Base-by-base conservation (phyloP, 2,329 filamentous ascomycete species). In the Aureobasidium sp. region DNA sequence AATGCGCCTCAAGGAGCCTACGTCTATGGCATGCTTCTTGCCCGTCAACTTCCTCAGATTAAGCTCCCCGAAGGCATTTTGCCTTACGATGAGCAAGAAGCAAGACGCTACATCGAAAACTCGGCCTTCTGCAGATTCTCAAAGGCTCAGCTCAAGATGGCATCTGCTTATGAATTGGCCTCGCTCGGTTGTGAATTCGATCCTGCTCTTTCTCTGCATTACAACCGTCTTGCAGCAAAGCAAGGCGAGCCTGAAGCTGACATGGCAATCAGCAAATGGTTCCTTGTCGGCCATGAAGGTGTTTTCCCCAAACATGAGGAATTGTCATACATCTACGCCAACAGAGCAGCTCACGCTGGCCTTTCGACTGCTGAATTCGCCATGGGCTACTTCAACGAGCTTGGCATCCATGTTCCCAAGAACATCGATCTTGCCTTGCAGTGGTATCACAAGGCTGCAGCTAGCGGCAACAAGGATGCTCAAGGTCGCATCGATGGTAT, bases 241-340 rank as follows among this genome's bases (percentile, higher is more conserved):
- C 93, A 97, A 71, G 91, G 90, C 16, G 90, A 97, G 63, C 78
- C 90, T 0, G 93, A 98, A 67, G 93, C 91, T 0, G 90, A 95
- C 56, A 86, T 98, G 71, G 90, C 91, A 24, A 90, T 98, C 57
- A 97, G 91, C 70, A 93, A 95, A 70, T 98, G 93, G 93, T 98
- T 97, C 66, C 77, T 98, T 24, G 97, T 95, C 64, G 93, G 93
- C 2, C 90, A 93, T 59, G 91, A 97, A 60, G 86, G 85, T 19
- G 78, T 94, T 6, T 96, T 98, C 65, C 81, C 88, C 56, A 97
- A 97, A 77, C 97, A 96, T 63, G 93, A 98, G 70, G 86, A 91
- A 66, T 74, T 97, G 44, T 91, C 93, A 6, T 98, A 88, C 70
- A 85, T 83, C 48, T 97, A 95, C 65, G 93, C 93, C 1, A 82